Evolutionary conservation across 345 rosid species (phyloP).

Genomic region (Camelina neglecta): DNA sequence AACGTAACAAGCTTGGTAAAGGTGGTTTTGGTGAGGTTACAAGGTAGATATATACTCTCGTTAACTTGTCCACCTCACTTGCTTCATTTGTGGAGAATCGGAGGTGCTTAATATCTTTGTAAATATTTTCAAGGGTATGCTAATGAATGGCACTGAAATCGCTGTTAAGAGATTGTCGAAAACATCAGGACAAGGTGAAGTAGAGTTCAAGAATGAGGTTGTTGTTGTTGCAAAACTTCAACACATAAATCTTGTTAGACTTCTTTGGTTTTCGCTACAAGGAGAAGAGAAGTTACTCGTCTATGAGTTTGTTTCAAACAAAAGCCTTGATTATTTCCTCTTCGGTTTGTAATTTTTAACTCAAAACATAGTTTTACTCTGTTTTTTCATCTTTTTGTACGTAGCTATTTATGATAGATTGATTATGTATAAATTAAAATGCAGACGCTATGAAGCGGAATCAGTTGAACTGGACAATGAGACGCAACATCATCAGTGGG

Average conservation of each 20-base stretch:
- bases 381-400: neutral
- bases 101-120: neutral
- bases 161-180: slow-evolving; percentile 54
- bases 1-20: slow-evolving; percentile 56
- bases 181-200: slow-evolving; percentile 54
- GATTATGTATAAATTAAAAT: neutral
- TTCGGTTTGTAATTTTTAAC: slow-evolving; percentile 7
- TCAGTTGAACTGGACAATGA: slow-evolving; percentile 34
- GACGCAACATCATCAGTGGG: slow-evolving; percentile 34
- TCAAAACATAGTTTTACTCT: neutral
- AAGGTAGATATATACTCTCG: slow-evolving; percentile 37
- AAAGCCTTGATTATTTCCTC: slow-evolving; percentile 50
- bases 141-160: slow-evolving; percentile 43
- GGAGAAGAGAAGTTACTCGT: too few relatives aligned
- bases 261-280: too few relatives aligned
- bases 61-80: neutral
- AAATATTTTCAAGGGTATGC: slow-evolving; percentile 24
- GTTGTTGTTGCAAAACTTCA: too few relatives aligned
- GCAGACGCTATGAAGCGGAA: slow-evolving; percentile 44
- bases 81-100: neutral
- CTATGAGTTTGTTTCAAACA: slow-evolving; percentile 52
- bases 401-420: neutral
- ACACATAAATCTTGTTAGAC: too few relatives aligned
- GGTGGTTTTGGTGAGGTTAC: slow-evolving; percentile 76
- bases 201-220: too few relatives aligned